These are phyloP conservation scores for Paraphoma sp. DNA, from an alignment of 2,329 filamentous ascomycete genomes.

Conservation along the genomic window DNA sequence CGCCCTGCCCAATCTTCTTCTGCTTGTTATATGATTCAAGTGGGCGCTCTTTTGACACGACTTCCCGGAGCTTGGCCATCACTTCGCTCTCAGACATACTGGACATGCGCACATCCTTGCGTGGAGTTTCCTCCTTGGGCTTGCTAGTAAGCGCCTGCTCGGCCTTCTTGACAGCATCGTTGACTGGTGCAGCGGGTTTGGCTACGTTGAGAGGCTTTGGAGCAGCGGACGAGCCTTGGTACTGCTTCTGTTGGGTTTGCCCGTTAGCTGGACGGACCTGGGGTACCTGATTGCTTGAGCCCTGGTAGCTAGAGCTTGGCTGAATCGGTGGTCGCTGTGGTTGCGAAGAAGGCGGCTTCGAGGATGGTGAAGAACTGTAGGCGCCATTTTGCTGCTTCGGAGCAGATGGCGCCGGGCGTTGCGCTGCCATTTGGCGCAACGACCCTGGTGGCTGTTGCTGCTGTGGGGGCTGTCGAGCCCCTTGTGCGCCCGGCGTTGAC, in stretches of 20 bases:
- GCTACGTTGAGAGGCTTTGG: slow-evolving; percentile 63
- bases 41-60: slow-evolving; percentile 94
- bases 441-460: slow-evolving; percentile 59
- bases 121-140: slow-evolving; percentile 75
- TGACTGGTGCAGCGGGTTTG: slow-evolving; percentile 56
- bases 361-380: slow-evolving; percentile 36
- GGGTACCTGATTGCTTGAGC: slow-evolving; percentile 48
- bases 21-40: slow-evolving; percentile 97
- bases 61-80: slow-evolving; percentile 93
- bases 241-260: slow-evolving; percentile 44
- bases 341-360: slow-evolving; percentile 34
- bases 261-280: slow-evolving; percentile 54
- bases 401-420: slow-evolving; percentile 81
- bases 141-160: slow-evolving; percentile 79
- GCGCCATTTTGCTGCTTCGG: slow-evolving; percentile 54
- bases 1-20: slow-evolving; percentile 99
- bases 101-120: slow-evolving; percentile 96
- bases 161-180: slow-evolving; percentile 83
- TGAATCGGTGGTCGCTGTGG: slow-evolving; percentile 51
- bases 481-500: slow-evolving; percentile 68
- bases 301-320: slow-evolving; percentile 49
- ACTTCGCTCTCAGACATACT: slow-evolving; percentile 97
- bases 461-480: slow-evolving; percentile 58
- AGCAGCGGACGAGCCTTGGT: slow-evolving; percentile 55
- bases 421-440: slow-evolving; percentile 66